Percentiles rank a stretch among this genome's conserved stretches.
Conservation (phyloP, 1,284 basidiomycete species). For the Athelia sp. region DNA sequence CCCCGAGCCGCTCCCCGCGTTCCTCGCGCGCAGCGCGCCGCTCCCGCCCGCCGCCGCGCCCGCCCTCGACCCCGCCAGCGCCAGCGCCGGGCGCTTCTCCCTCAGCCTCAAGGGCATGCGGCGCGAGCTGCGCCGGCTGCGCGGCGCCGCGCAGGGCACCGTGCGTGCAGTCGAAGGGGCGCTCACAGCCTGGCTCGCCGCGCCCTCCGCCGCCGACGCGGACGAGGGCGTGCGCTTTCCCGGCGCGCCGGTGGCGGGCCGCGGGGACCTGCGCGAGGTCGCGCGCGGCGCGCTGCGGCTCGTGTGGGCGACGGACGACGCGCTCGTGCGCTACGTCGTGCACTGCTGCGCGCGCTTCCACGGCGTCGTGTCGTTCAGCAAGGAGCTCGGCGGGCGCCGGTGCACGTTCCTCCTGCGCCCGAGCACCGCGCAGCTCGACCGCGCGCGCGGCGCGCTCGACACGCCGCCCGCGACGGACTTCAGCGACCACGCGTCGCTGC, state of each 20-base stretch:
- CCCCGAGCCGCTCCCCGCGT: conserved; percentile 67
- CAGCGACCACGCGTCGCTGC: conserved; percentile 45
- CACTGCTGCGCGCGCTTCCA: conserved; percentile 79
- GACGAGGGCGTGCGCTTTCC: conserved; percentile 24
- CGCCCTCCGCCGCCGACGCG: conserved; percentile 38
- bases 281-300: conserved; percentile 59
- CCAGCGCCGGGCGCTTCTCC: conserved; percentile 71
- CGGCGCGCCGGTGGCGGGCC: conserved; percentile 46
- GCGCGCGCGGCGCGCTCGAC: conserved; percentile 39
- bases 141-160: conserved; percentile 53
- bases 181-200: conserved; percentile 59
- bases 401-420: conserved; percentile 76
- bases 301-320: conserved; percentile 64
- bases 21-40: conserved; percentile 54
- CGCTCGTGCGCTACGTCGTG: conserved; percentile 72
- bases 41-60: conserved; percentile 38
- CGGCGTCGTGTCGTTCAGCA: conserved; percentile 78
- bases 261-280: conserved; percentile 55
- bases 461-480: conserved; percentile 71
- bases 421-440: conserved; percentile 59
- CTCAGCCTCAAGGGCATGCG: conserved; percentile 72
- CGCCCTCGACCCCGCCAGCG: conserved; percentile 45
- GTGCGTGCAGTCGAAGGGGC: conserved; percentile 64
- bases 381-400: conserved; percentile 55
- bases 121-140: conserved; percentile 54